Evolutionary conservation across 2,329 filamentous ascomycete genomes (phyloP).

Genomic region (Xylaria sp.): DNA sequence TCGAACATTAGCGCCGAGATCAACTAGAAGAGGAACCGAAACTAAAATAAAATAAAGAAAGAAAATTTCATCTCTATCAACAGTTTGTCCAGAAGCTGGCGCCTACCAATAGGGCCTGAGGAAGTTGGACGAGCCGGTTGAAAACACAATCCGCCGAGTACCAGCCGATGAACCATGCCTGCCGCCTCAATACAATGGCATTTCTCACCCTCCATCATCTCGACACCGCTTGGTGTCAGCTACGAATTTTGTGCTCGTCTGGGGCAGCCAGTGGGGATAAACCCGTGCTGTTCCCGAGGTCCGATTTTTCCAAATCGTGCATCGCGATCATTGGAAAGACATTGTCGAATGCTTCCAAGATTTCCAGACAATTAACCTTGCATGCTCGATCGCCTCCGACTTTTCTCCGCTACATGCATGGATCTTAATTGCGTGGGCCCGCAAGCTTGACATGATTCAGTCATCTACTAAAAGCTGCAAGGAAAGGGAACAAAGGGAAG

Average conservation of each 20-base stretch:
- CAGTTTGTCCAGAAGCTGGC: not conserved
- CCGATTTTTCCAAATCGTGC: not conserved
- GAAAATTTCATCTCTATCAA: not conserved
- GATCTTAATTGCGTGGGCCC: slow-evolving; percentile 29
- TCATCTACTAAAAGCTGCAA: not conserved
- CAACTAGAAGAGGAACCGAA: not conserved
- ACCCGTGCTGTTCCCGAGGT: not conserved
- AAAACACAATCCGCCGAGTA: slow-evolving; percentile 5
- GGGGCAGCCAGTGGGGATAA: not conserved
- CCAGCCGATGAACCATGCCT: not conserved
- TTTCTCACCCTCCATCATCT: not conserved
- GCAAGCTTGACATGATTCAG: slow-evolving; percentile 21
- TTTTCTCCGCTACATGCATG: slow-evolving; percentile 19
- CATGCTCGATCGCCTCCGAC: slow-evolving; percentile 21
- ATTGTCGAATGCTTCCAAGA: not conserved
- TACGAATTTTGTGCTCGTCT: not conserved
- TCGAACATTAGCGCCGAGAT: not conserved
- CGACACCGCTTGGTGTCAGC: not conserved
- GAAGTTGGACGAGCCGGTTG: not conserved
- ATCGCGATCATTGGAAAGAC: slow-evolving; percentile 1
- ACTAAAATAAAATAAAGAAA: not conserved
- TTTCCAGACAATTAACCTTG: not conserved
- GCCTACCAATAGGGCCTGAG: not conserved
- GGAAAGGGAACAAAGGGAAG: not conserved
- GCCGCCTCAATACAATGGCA: not conserved